Conservation (phyloP, 495 filamentous ascomycete genomes). For the Aspergillus avenaceus region DNA sequence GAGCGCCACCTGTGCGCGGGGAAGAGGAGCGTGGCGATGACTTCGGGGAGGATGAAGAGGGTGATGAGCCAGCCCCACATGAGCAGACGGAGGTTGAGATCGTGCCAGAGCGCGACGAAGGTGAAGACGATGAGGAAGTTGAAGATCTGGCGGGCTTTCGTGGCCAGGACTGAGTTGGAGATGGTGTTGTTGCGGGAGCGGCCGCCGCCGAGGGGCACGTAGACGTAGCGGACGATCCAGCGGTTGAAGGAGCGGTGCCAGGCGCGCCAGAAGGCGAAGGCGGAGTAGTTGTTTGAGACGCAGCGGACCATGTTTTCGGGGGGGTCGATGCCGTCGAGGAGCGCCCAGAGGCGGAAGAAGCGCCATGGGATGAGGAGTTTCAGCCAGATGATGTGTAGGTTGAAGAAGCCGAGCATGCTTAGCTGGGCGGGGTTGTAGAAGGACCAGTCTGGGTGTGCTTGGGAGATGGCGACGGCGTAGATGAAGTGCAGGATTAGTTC, state of each 20-base stretch:
- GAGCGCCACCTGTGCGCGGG: conserved; percentile 64
- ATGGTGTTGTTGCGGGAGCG: conserved; percentile 30
- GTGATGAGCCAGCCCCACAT: conserved; percentile 97
- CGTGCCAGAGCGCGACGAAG: conserved; percentile 97
- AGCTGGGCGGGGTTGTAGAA: conserved; percentile 86
- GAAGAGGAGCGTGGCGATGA: conserved; percentile 66
- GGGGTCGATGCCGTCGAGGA: conserved; percentile 86
- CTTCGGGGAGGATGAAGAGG: conserved; percentile 87
- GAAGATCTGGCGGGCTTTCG: conserved; percentile 39
- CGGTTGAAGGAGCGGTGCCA: conserved; percentile 96
- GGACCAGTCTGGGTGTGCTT: conserved; percentile 71
- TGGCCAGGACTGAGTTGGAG: conserved; percentile 21
- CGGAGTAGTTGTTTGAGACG: conserved; percentile 90
- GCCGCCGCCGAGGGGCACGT: conserved; percentile 83
- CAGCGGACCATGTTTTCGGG: conserved; percentile 99
- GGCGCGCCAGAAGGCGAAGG: conserved; percentile 88
- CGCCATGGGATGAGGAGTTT: conserved; percentile 97
- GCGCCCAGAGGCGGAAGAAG: conserved; percentile 92
- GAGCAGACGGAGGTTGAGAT: conserved; percentile 87
- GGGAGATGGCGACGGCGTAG: conserved; percentile 90
- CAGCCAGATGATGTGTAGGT: conserved; percentile 95
- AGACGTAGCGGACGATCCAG: conserved; percentile 93
- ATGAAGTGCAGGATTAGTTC: conserved; percentile 91
- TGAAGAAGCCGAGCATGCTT: conserved; percentile 90
- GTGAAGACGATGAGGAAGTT: conserved; percentile 90